Conservation (phyloP, 306 rosid species). For the Prunus persica region DNA sequence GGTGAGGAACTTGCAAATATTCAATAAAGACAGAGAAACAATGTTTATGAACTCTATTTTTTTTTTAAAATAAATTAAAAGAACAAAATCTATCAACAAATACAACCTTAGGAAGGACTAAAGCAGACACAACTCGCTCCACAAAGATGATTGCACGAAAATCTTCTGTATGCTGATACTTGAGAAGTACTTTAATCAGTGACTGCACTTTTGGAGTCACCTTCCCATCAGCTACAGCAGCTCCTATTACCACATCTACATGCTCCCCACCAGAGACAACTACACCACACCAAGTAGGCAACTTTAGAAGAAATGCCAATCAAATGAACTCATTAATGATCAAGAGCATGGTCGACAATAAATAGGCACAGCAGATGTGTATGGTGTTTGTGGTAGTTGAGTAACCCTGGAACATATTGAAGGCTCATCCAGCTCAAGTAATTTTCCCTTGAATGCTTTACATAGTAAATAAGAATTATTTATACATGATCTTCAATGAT, state of each 20-base stretch:
- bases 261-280: conserved; percentile 99
- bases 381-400: neutral
- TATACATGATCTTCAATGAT: neutral
- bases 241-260: conserved; percentile 92
- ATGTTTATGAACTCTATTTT: neutral
- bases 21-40: conserved; percentile 16
- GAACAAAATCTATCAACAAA: conserved; percentile 17
- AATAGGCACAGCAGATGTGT: neutral
- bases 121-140: conserved; percentile 97
- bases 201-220: conserved; percentile 99
- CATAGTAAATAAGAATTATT: neutral
- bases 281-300: conserved; percentile 28
- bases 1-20: conserved; percentile 29
- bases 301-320: conserved; percentile 27
- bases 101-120: conserved; percentile 96
- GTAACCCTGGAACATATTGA: neutral
- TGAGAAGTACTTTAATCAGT: conserved; percentile 79
- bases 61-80: neutral
- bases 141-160: conserved; percentile 98
- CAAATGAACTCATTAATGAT: conserved; percentile 14
- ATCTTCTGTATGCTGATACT: conserved; percentile 89
- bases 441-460: neutral
- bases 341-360: conserved; percentile 10
- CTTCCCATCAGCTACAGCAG: conserved; percentile 99
- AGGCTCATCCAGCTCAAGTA: neutral